These are phyloP conservation scores for Ascochyta rabiei DNA, from an alignment of 2,329 filamentous ascomycete genomes.

Conservation along the genomic window DNA sequence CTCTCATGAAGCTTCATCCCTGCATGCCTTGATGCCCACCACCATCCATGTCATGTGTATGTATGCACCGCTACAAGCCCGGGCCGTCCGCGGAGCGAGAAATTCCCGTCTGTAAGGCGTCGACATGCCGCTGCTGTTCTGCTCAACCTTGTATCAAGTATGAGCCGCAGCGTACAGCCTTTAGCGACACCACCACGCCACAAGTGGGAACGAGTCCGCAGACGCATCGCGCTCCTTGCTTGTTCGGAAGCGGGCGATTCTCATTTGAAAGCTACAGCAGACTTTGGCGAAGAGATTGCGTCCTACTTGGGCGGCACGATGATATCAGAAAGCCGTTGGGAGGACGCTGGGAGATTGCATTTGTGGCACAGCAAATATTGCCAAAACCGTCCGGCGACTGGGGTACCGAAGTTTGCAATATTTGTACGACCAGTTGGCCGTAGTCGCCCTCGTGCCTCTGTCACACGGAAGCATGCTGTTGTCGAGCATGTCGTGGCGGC, in stretches of 20 bases:
- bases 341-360: slow-evolving; percentile 21
- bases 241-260: slow-evolving; percentile 23
- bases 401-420: slow-evolving; percentile 6
- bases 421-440: slow-evolving; percentile 10
- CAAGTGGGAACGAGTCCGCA: slow-evolving; percentile 22
- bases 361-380: slow-evolving; percentile 18
- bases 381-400: slow-evolving; percentile 1
- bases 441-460: slow-evolving; percentile 17
- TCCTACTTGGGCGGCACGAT: slow-evolving; percentile 15
- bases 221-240: slow-evolving; percentile 24
- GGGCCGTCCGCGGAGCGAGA: slow-evolving; percentile 34
- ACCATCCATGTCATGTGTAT: slow-evolving; percentile 10
- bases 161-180: slow-evolving; percentile 15
- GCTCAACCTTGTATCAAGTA: background rate
- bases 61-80: background rate
- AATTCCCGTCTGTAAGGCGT: slow-evolving; percentile 37
- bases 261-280: slow-evolving; percentile 25
- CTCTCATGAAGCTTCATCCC: slow-evolving; percentile 11
- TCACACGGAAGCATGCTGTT: slow-evolving; percentile 19
- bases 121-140: slow-evolving; percentile 16
- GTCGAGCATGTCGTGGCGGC: slow-evolving; percentile 28
- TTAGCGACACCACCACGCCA: slow-evolving; percentile 26
- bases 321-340: slow-evolving; percentile 39
- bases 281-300: slow-evolving; percentile 27
- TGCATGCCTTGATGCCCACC: slow-evolving; percentile 19